phyloP scores from a whole-genome alignment of 192 early-diverging fungal species.

The Podila verticillata region DNA sequence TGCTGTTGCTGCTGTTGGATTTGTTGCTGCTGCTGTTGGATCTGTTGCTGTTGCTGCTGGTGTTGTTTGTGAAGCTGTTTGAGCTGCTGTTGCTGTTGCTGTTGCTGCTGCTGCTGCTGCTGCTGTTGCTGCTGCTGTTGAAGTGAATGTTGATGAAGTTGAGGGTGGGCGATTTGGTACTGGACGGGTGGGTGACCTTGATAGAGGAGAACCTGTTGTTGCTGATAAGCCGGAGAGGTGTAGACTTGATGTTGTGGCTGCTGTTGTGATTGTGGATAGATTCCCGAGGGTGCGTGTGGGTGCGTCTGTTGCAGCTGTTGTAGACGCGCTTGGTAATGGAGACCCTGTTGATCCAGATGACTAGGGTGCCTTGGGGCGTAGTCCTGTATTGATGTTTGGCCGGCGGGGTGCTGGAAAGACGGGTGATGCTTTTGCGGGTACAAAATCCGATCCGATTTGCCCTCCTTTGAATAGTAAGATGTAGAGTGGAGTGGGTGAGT shows the following conservation, averaged over 20 bases:
- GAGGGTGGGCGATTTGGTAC: slow-evolving; percentile 25
- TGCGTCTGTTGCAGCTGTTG: slow-evolving; percentile 2
- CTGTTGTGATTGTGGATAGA: slow-evolving; percentile 3
- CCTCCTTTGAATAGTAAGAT: slow-evolving; percentile 4
- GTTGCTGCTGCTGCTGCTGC: slow-evolving; percentile 6
- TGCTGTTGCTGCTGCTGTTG: neutral
- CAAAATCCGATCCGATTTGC: slow-evolving; percentile 21
- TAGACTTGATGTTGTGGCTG: neutral
- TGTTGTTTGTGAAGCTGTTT: slow-evolving; percentile 8
- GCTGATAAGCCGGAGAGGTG: neutral
- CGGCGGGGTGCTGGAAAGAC: slow-evolving; percentile 7
- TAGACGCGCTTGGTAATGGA: neutral
- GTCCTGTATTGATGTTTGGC: slow-evolving; percentile 24
- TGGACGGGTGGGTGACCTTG: slow-evolving; percentile 24
- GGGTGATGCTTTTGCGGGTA: slow-evolving; percentile 32
- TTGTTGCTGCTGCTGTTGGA: slow-evolving; percentile 27
- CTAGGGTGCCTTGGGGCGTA: slow-evolving; percentile 16
- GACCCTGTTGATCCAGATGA: slow-evolving; percentile 14
- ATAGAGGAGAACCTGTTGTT: slow-evolving; percentile 20
- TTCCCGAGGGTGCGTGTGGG: neutral
- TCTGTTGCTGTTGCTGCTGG: slow-evolving; percentile 16
- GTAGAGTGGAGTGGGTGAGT: no score
- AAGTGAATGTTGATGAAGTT: slow-evolving; percentile 5
- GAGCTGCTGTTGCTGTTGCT: slow-evolving; percentile 23
- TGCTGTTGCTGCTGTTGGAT: slow-evolving; percentile 18